Percentiles rank a stretch among this genome's conserved stretches.
phyloP scores from a whole-genome alignment of 192 early-diverging fungal genomes.

The Phycomyces blakesleeanus region DNA sequence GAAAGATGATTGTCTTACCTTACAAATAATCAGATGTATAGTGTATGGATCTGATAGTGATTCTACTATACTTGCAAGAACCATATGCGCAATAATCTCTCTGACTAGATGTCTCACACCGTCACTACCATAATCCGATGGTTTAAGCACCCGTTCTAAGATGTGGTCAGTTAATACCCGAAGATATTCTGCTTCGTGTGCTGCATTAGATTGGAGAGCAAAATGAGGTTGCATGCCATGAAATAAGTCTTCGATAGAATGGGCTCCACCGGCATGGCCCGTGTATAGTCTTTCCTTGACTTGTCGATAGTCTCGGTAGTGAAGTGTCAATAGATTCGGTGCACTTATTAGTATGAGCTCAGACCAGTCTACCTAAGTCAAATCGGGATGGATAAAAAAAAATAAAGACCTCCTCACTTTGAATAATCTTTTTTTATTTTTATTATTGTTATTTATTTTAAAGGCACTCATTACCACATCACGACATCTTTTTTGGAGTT shows the following conservation, averaged over 20 bases:
- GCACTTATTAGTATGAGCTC: conserved; percentile 40
- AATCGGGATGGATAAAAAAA: background rate
- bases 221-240: conserved; percentile 54
- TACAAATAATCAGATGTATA: conserved; percentile 48
- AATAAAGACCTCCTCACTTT: background rate
- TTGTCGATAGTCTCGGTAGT: conserved; percentile 46
- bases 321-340: conserved; percentile 42
- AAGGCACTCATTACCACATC: conserved; percentile 32
- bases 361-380: conserved; percentile 43
- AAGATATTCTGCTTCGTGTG: conserved; percentile 44
- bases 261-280: conserved; percentile 41
- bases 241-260: conserved; percentile 34
- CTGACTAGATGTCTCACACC: conserved; percentile 43
- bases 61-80: conserved; percentile 39
- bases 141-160: conserved; percentile 31
- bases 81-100: conserved; percentile 43
- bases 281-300: conserved; percentile 35
- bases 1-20: conserved; percentile 25
- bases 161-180: conserved; percentile 42
- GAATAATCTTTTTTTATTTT: too few species aligned
- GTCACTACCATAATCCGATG: conserved; percentile 40
- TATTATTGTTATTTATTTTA: background rate
- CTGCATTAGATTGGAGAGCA: conserved; percentile 35
- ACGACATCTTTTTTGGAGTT: conserved; percentile 32
- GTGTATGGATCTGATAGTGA: conserved; percentile 48